Evolutionary conservation across 139 green algal genomes (phyloP).

Genomic region (Zygnema circumcarinatum): DNA sequence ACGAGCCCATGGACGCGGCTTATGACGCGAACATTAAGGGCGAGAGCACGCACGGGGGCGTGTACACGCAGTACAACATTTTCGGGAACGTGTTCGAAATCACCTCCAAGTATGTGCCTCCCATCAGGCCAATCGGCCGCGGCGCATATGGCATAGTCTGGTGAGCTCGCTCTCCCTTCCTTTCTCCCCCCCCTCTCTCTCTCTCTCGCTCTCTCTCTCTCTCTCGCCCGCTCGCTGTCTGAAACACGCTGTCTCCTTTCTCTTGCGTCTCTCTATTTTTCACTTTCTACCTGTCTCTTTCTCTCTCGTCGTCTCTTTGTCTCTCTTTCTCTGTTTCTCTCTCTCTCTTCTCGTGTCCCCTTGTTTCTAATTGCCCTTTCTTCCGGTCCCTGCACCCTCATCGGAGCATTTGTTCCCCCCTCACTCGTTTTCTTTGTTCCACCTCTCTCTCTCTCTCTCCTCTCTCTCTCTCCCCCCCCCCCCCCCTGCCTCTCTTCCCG

Average conservation of each 20-base stretch:
- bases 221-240: neutral
- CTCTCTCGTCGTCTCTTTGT: neutral
- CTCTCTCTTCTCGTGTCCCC: neutral
- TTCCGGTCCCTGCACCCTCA: too few relatives aligned
- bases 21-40: conserved; percentile 21
- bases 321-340: neutral
- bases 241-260: neutral
- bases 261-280: neutral
- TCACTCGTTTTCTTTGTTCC: conserved; percentile 38
- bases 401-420: too few relatives aligned
- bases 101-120: conserved; percentile 66
- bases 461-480: neutral
- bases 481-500: neutral
- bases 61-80: conserved; percentile 61
- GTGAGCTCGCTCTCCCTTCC: conserved; percentile 30
- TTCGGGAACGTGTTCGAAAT: conserved; percentile 69
- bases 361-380: neutral
- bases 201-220: neutral
- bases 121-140: conserved; percentile 69
- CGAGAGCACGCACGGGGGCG: conserved; percentile 26
- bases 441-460: neutral
- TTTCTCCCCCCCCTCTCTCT: neutral
- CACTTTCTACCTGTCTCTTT: neutral
- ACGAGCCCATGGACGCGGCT: conserved; percentile 44
- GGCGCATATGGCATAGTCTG: conserved; percentile 71